Evolutionary conservation across 2,329 filamentous ascomycete genomes (phyloP), one percentile per base, ranked within the genome.

Genomic region (Scedosporium dehoogii): DNA sequence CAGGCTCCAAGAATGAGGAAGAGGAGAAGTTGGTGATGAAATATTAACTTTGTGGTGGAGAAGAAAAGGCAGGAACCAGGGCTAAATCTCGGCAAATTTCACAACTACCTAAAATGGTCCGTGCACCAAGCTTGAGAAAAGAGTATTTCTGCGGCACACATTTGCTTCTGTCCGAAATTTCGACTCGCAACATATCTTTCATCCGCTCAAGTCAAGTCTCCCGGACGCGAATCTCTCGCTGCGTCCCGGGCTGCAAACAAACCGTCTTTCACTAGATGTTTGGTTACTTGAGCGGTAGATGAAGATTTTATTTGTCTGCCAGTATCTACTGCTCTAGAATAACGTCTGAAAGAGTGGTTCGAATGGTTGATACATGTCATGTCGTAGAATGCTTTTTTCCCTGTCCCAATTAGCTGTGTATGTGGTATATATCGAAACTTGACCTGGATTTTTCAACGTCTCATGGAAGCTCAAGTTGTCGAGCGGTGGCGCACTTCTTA

Each of bases 301-400:
- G 68, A 74, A 84, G 63, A 59, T 67, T 63, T 63, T 69, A 75
- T 69, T 69, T 71, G 74, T 84, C 87, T 81, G 85, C 86, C 86
- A 87, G 88, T 91, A 91, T 91, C 88, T 91, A 87, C 88, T 90
- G 86, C 88, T 86, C 86, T 89, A 82, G 88, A 91, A 84, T 86
- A 76, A 76, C 75, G 73, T 80, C 80, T 91, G 88, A 90, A 84
- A 85, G 86, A 86, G 88, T 86, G 81, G 88, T 88, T 91, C 88
- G 88, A 90, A 87, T 86, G 85, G 85, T 86, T 83, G 86, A 85
- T 83, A 90, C 86, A 90, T 79, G 69, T 69, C 60, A n/a, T 7
- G 18, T 41, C 18, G 16, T 16, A 23, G 12, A 33, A 25, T 56
- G n/a, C n/a, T 14, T 16, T 25, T 56, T 56, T 10, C 25, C 5